Base-by-base conservation (phyloP, 148 eudicot genomes). In the Persicaria tinctoria region DNA sequence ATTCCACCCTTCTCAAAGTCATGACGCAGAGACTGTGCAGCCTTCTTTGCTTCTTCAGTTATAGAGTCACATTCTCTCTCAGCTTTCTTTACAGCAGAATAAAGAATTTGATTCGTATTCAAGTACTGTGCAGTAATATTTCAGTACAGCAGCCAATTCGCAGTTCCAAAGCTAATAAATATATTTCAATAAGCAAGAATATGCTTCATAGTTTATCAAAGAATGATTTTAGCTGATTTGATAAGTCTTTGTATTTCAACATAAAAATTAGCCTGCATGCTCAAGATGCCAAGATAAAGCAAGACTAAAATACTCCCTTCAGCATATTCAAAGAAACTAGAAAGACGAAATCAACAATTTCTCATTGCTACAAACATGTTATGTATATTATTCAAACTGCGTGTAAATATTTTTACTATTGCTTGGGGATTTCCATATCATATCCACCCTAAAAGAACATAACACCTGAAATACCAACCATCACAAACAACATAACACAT, bases 1-100 rank as follows among this genome's bases (percentile, higher is more conserved):
- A 95, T 89, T 84, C 98, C 98, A 49, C 98, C 97, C 88, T 90
- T 95, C 84, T 95, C 98, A 80, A 95, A 89, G 79, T 95, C 98
- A 78, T 81, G 78, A 63, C 98, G 96, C 62, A 92, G 80, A 76
- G 82, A 78, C 80, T 79, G 85, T 56, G 98, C 97, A 74, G 92
- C 88, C 85, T 89, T 85, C 73, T 81, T 84, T 77, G 89, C 97
- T 86, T 95, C 97, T 55, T 78, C 78, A 50, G 79, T 81, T 50
- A 85, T 86, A 72, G 80, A 68, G 53, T 72, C 50, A 68, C 79
- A 74, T 76, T 90, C 90, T 78, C 87, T 83, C 80, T 90, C 96
- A 78, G 98, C 98, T 84, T 82, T 92, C 66, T 74, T 53, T 75
- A 90, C 91, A 79, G 97, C 97, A 76, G 84, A 76, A 80, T 95